Evolutionary conservation across 2,329 filamentous ascomycete species (phyloP).

Genomic region (Sporothrix mexicana): DNA sequence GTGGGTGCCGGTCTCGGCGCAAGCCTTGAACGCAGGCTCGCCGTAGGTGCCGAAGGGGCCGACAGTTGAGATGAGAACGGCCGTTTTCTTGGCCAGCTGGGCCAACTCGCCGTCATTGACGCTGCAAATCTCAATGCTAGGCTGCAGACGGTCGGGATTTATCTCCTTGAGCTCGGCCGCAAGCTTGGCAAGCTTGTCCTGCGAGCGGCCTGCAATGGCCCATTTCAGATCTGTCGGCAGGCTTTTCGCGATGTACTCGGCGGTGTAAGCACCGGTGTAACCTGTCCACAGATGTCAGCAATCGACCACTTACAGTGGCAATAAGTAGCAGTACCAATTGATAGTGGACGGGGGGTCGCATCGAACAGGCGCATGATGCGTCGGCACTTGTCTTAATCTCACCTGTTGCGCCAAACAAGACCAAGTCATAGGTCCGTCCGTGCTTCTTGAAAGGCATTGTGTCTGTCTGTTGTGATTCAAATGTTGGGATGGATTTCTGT

Average conservation of each 20-base stretch:
- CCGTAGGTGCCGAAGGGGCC: slow-evolving; percentile 64
- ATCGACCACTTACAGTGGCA: neutral
- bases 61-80: slow-evolving; percentile 62
- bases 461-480: neutral
- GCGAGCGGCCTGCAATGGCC: slow-evolving; percentile 86
- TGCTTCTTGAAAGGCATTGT: slow-evolving; percentile 47
- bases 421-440: slow-evolving; percentile 60
- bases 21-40: slow-evolving; percentile 65
- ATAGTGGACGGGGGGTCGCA: neutral
- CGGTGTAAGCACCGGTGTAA: slow-evolving; percentile 80
- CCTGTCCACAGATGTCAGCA: slow-evolving; percentile 55
- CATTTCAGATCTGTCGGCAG: slow-evolving; percentile 81
- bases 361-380: too few species aligned
- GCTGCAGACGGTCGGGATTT: slow-evolving; percentile 72
- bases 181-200: slow-evolving; percentile 72
- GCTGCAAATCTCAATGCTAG: slow-evolving; percentile 63
- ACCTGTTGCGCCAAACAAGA: slow-evolving; percentile 65
- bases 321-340: too few species aligned
- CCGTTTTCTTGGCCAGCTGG: slow-evolving; percentile 61
- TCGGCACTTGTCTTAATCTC: slow-evolving; percentile 38
- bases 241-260: slow-evolving; percentile 73
- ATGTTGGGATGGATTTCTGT: neutral
- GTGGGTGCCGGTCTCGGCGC: slow-evolving; percentile 67
- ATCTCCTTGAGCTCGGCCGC: slow-evolving; percentile 68
- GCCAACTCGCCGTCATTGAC: slow-evolving; percentile 54